These are phyloP conservation scores for Deinandra increscens DNA, from an alignment of 129 eudicot species.

Conservation along the genomic window DNA sequence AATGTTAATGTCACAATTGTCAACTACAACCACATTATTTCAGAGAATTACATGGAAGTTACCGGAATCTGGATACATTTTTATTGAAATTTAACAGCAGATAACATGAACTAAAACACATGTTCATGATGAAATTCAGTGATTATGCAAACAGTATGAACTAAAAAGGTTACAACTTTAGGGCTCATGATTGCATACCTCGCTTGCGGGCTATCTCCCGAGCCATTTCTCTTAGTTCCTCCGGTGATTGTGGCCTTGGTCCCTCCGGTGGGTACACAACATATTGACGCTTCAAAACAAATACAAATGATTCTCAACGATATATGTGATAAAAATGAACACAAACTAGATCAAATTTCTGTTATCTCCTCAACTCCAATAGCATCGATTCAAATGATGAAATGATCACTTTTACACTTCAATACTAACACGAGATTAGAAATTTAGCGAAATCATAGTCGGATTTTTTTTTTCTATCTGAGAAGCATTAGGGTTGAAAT, in stretches of 20 bases:
- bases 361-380: not conserved
- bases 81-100: constrained; percentile 21
- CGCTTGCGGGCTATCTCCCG: constrained; percentile 84
- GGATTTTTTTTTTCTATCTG: too few species aligned
- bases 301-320: not conserved
- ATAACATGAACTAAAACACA: constrained; percentile 13
- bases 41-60: not conserved
- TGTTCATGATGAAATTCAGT: not conserved
- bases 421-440: not conserved
- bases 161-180: constrained; percentile 10
- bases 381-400: not conserved
- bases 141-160: constrained; percentile 15
- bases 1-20: not conserved
- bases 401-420: not conserved
- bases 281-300: constrained; percentile 59
- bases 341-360: too few species aligned
- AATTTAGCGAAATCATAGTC: too few species aligned
- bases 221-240: constrained; percentile 92
- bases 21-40: constrained; percentile 16
- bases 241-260: constrained; percentile 89
- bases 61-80: constrained; percentile 8
- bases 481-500: not conserved
- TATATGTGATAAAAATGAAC: too few species aligned
- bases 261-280: constrained; percentile 90
- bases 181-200: constrained; percentile 33